These are phyloP conservation scores for Sporothrix humicola DNA, from an alignment of 2,329 filamentous ascomycete genomes.

Conservation along the genomic window DNA sequence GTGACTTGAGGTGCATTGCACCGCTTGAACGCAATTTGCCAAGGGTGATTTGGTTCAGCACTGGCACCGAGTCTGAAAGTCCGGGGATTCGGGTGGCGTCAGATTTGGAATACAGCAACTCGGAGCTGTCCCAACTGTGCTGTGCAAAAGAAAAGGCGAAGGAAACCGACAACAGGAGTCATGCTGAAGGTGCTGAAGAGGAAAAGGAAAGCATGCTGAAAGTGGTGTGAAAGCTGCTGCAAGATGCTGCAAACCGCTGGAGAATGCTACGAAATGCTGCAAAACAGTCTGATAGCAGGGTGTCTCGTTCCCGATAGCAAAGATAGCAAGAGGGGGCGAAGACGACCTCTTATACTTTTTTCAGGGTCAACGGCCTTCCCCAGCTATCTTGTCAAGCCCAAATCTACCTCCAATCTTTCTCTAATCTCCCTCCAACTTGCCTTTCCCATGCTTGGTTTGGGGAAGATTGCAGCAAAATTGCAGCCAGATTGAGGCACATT, in stretches of 20 bases:
- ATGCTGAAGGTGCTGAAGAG: not conserved
- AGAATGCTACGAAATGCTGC: not conserved
- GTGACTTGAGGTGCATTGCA: not conserved
- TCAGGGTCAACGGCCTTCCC: constrained; percentile 18
- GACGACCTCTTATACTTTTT: constrained; percentile 25
- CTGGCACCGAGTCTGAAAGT: not conserved
- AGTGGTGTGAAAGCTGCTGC: not conserved
- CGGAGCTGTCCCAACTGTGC: not conserved
- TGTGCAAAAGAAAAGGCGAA: not conserved
- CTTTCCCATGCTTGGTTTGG: not conserved
- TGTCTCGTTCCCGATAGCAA: constrained; percentile 6
- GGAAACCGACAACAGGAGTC: not conserved
- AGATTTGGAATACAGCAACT: constrained; percentile 20
- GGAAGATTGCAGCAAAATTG: not conserved
- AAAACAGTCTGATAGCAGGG: not conserved
- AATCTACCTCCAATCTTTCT: not conserved
- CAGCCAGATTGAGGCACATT: not conserved
- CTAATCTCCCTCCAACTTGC: not conserved
- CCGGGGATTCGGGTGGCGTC: not conserved
- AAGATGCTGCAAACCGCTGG: not conserved
- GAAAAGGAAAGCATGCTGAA: not conserved
- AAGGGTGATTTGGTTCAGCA: not conserved
- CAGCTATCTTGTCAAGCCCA: not conserved
- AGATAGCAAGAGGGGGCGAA: constrained; percentile 26
- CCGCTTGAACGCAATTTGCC: not conserved